phyloP scores from a whole-genome alignment of 2,329 filamentous ascomycete genomes.

The Westerdykella sp. region DNA sequence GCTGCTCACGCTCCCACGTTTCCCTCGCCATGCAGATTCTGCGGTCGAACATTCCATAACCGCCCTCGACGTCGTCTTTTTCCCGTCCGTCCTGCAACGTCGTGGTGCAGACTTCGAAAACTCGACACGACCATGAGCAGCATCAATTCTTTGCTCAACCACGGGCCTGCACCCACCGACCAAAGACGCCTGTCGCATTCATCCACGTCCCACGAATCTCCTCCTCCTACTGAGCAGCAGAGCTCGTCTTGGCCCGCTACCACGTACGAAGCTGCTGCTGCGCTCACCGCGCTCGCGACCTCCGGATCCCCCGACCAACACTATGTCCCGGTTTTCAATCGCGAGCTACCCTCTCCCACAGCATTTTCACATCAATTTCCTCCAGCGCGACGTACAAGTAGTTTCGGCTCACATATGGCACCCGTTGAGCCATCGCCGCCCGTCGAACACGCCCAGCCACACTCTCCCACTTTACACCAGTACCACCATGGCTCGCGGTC shows the following conservation, averaged over 20 bases:
- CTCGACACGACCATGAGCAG: conserved; percentile 23
- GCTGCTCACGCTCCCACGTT: too few relatives aligned
- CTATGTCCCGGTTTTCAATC: conserved; percentile 17
- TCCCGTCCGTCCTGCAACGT: too few relatives aligned
- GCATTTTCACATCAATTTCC: conserved; percentile 16
- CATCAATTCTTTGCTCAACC: conserved; percentile 34
- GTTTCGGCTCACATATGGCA: conserved; percentile 29
- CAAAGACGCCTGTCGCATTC: conserved; percentile 6
- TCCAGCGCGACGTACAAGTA: conserved; percentile 24
- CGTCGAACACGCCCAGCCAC: conserved; percentile 24
- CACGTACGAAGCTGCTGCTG: conserved; percentile 37
- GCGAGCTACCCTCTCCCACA: conserved; percentile 29
- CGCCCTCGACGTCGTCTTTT: too few relatives aligned
- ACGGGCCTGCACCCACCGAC: conserved; percentile 17
- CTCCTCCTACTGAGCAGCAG: not conserved
- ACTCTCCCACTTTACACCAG: conserved; percentile 44
- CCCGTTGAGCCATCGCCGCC: conserved; percentile 39
- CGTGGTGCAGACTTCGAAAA: not conserved
- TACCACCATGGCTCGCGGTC: conserved; percentile 43
- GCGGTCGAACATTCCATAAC: too few relatives aligned
- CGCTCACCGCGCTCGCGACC: conserved; percentile 33
- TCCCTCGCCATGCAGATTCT: too few relatives aligned
- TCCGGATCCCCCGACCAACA: conserved; percentile 26
- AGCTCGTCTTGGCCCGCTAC: conserved; percentile 10
- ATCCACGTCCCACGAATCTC: not conserved